phyloP scores from a whole-genome alignment of 768 basidiomycete species.

The Strobilomyces dryophilus region DNA sequence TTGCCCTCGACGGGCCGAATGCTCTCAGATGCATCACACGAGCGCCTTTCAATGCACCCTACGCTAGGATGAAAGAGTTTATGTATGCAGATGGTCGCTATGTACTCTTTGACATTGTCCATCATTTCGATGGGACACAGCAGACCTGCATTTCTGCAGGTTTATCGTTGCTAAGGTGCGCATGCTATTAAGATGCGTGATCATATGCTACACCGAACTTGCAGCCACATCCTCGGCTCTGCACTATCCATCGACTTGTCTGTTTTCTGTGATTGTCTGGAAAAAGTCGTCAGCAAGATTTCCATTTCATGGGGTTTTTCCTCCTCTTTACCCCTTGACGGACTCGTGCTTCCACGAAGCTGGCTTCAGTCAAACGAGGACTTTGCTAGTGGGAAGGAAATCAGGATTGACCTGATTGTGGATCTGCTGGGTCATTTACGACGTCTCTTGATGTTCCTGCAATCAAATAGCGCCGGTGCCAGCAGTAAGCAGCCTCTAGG shows the following conservation, averaged over 20 bases:
- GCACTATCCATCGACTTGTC: conserved; percentile 41
- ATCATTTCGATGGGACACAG: conserved; percentile 25
- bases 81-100: conserved; percentile 16
- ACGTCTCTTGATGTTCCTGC: conserved; percentile 27
- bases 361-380: conserved; percentile 38
- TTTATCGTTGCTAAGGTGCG: conserved; percentile 38
- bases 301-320: conserved; percentile 34
- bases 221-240: conserved; percentile 41
- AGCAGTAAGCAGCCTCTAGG: conserved; percentile 19
- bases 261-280: conserved; percentile 49
- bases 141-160: conserved; percentile 32
- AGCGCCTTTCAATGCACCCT: conserved; percentile 22
- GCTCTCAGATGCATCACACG: conserved; percentile 14
- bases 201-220: conserved; percentile 24
- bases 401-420: conserved; percentile 38
- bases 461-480: conserved; percentile 14
- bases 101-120: conserved; percentile 32
- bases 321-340: conserved; percentile 32
- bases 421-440: conserved; percentile 19
- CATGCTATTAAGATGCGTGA: neutral
- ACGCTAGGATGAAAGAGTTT: conserved; percentile 2
- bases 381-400: conserved; percentile 11
- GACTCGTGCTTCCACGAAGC: conserved; percentile 48
- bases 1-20: conserved; percentile 34
- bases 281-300: conserved; percentile 41